These are phyloP conservation scores for Phytophthora palmivora DNA, from an alignment of 352 stramenopile genomes.

Conservation along the genomic window DNA sequence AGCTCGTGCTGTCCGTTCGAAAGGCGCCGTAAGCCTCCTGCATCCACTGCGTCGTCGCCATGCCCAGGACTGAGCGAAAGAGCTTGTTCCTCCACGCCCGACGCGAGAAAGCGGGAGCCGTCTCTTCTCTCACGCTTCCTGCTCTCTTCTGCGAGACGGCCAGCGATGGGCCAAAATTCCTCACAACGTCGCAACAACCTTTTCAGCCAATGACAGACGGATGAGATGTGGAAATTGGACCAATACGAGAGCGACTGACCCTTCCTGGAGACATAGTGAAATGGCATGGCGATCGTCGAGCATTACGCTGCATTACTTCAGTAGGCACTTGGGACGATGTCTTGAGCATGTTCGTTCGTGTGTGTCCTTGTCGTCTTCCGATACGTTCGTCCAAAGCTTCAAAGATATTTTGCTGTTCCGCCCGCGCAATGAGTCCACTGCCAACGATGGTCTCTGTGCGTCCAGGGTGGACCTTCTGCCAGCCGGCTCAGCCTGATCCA, in stretches of 20 bases:
- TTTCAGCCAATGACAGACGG: constrained; percentile 13
- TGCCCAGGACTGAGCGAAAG: constrained; percentile 3
- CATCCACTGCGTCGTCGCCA: constrained; percentile 34
- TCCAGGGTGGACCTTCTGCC: constrained; percentile 41
- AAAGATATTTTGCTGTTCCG: constrained; percentile 29
- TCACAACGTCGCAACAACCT: constrained; percentile 12
- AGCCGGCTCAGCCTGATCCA: constrained; percentile 9
- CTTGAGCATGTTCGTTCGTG: too few relatives aligned
- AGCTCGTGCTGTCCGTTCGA: constrained; percentile 10
- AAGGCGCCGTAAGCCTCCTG: constrained; percentile 20
- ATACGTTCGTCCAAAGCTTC: constrained; percentile 14
- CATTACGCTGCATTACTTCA: background rate
- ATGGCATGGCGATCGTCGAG: constrained; percentile 19
- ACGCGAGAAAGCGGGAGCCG: constrained; percentile 24
- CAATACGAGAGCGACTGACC: constrained; percentile 11
- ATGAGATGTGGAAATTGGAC: background rate
- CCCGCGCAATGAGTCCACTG: constrained; percentile 12
- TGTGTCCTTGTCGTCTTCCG: too few relatives aligned
- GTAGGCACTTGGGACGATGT: too few relatives aligned
- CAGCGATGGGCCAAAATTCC: constrained; percentile 25
- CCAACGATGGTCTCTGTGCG: background rate
- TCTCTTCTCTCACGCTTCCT: constrained; percentile 29
- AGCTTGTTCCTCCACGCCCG: too few relatives aligned
- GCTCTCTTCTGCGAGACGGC: constrained; percentile 28
- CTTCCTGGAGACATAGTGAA: constrained; percentile 13